Conservation (phyloP, 768 basidiomycete genomes). For the Multifurca ochricompacta region DNA sequence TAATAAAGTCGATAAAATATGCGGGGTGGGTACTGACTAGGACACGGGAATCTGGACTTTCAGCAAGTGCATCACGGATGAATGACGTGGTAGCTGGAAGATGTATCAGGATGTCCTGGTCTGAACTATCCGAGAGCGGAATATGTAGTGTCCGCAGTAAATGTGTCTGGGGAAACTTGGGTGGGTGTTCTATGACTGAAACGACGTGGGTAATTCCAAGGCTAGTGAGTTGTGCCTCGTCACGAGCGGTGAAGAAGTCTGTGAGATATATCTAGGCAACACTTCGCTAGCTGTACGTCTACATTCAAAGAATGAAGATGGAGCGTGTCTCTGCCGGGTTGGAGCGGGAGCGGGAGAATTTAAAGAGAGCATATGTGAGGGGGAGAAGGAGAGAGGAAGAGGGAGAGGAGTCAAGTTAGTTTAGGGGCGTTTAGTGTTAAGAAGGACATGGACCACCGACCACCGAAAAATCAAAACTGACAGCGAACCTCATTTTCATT, state of each 20-base stretch:
- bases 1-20: not conserved
- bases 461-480: not conserved
- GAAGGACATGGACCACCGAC: too few species aligned
- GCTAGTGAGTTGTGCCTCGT: constrained; percentile 37
- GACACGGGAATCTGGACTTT: constrained; percentile 38
- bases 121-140: constrained; percentile 35
- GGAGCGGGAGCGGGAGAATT: too few species aligned
- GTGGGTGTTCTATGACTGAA: constrained; percentile 48
- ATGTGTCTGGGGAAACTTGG: constrained; percentile 23
- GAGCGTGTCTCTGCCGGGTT: not conserved
- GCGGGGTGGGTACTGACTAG: constrained; percentile 32
- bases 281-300: constrained; percentile 27
- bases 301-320: not conserved
- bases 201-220: constrained; percentile 74
- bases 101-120: constrained; percentile 37
- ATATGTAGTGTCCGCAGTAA: constrained; percentile 46
- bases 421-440: too few species aligned
- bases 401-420: too few species aligned
- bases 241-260: constrained; percentile 46
- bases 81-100: constrained; percentile 44
- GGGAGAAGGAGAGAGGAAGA: not conserved
- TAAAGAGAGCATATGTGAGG: constrained; percentile 12
- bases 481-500: not conserved
- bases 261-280: constrained; percentile 52
- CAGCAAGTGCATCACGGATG: constrained; percentile 40